These are phyloP conservation scores for Lactarius sp. DNA, from an alignment of 768 basidiomycete genomes.

Conservation along the genomic window DNA sequence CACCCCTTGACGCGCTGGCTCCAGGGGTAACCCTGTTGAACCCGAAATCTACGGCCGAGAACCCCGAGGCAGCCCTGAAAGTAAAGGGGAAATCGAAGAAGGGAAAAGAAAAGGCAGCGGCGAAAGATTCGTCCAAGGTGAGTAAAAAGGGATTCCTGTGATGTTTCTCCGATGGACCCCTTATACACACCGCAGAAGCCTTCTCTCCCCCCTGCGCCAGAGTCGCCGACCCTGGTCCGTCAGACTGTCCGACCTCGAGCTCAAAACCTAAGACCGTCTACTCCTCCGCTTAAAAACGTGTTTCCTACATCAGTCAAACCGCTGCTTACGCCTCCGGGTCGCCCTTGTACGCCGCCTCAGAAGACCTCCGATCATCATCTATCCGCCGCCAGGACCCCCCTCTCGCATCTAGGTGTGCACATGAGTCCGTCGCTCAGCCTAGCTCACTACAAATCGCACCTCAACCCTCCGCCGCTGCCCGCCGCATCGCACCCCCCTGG, in stretches of 20 bases:
- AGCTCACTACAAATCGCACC: slow-evolving; percentile 61
- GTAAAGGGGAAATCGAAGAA: slow-evolving; percentile 22
- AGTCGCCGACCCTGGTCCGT: slow-evolving; percentile 24
- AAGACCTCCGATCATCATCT: slow-evolving; percentile 36
- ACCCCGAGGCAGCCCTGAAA: slow-evolving; percentile 3
- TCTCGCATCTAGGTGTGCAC: slow-evolving; percentile 63
- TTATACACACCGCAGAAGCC: slow-evolving; percentile 6
- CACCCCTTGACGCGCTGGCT: slow-evolving; percentile 25
- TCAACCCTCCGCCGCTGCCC: slow-evolving; percentile 65
- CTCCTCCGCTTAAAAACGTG: slow-evolving; percentile 15
- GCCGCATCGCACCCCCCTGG: slow-evolving; percentile 31
- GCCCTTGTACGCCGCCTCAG: slow-evolving; percentile 38
- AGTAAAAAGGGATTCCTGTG: not conserved
- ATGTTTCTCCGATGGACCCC: not conserved
- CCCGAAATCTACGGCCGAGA: not conserved
- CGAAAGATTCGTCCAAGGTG: slow-evolving; percentile 13
- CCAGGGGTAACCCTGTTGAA: slow-evolving; percentile 25
- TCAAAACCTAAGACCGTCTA: slow-evolving; percentile 2
- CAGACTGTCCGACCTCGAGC: slow-evolving; percentile 10
- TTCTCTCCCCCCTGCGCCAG: slow-evolving; percentile 19
- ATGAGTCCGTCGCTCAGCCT: slow-evolving; percentile 66
- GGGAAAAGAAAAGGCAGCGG: slow-evolving; percentile 21
- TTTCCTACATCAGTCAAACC: slow-evolving; percentile 10
- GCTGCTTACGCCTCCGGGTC: slow-evolving; percentile 35
- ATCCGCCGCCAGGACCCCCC: slow-evolving; percentile 59